Base-by-base conservation (phyloP, 192 early-diverging fungal genomes). In the Backusella circina region DNA sequence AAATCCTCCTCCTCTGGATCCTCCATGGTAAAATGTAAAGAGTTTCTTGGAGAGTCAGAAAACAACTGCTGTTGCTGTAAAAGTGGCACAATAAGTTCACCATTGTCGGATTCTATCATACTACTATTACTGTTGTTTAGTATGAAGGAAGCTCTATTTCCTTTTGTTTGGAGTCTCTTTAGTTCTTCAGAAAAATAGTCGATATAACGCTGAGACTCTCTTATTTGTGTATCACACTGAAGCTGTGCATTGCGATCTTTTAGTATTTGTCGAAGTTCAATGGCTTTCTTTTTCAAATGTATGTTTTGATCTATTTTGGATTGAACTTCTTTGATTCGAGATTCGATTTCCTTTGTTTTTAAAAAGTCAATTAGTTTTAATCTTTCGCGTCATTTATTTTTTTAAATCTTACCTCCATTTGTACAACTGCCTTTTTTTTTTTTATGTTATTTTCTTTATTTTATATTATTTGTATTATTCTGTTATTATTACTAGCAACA, bases 211-310 rank as follows among this genome's bases (percentile, higher is more conserved):
- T 92, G 87, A 13, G 86, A 83, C 61, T 93, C 91, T 65, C 80
- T 84, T 35, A 93, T 87, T 70, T 87, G 88, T 38, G 82, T 83
- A 80, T 97, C 93, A 75, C 95, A 96, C 75, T 95, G 90, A 74
- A 91, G 88, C 32, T 86, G 85, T 28, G 90, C 90, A 71, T 87
- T 91, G 31, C 79, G 75, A 78, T 91, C 92, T 28, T 78, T 85
- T 23, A 93, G 79, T 77, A 86, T 77, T 13, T 67, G 37, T 21
- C 90, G 84, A 81, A 94, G 83, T 69, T 90, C 76, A 65, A 86
- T 79, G 8, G 87, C 86, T 44, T 83, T 85, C 32, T 84, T 76
- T 37, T 71, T 71, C 70, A 88, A 74, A 31, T 84, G 77, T 21
- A 68, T 66, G 38, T 82, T 79, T 61, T 77, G 73, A 39, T 80